phyloP scores from a whole-genome alignment of 2,329 filamentous ascomycete genomes.

The Arthrocladium fulminans region DNA sequence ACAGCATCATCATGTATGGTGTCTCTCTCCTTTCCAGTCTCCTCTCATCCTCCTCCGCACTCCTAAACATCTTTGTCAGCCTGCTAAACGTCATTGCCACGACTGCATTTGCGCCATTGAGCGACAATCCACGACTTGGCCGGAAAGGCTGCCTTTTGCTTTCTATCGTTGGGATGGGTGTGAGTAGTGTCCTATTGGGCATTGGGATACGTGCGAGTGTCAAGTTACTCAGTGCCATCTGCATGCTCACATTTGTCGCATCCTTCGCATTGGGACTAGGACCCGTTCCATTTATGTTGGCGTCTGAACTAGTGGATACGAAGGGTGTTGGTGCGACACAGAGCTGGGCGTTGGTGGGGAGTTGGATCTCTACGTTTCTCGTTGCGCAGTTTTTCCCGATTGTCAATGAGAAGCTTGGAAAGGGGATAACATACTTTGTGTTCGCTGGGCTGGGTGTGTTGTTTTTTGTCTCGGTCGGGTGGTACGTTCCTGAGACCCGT shows the following conservation, averaged over 20 bases:
- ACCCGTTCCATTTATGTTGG: constrained; percentile 88
- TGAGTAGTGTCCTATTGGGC: constrained; percentile 66
- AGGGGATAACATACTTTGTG: constrained; percentile 82
- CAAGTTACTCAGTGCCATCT: constrained; percentile 68
- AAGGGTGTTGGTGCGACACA: constrained; percentile 89
- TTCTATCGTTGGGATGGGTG: constrained; percentile 77
- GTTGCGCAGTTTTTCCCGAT: constrained; percentile 93
- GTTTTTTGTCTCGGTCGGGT: constrained; percentile 62
- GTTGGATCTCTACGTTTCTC: constrained; percentile 85
- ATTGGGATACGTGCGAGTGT: constrained; percentile 66
- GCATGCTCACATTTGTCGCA: constrained; percentile 76
- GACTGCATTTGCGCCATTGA: constrained; percentile 68
- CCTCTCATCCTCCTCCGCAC: constrained; percentile 68
- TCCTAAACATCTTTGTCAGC: constrained; percentile 82
- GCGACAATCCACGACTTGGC: constrained; percentile 63
- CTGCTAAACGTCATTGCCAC: constrained; percentile 79
- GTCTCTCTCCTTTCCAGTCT: constrained; percentile 77
- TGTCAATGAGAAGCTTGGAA: constrained; percentile 66
- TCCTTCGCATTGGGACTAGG: constrained; percentile 87
- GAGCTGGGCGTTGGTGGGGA: constrained; percentile 75
- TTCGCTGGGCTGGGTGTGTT: constrained; percentile 66
- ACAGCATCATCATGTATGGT: constrained; percentile 95
- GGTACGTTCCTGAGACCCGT: constrained; percentile 76
- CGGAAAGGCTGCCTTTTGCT: constrained; percentile 76
- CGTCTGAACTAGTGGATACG: constrained; percentile 79